Evolutionary conservation across 768 basidiomycete genomes (phyloP).

Genomic region (Dioszegia crocea): DNA sequence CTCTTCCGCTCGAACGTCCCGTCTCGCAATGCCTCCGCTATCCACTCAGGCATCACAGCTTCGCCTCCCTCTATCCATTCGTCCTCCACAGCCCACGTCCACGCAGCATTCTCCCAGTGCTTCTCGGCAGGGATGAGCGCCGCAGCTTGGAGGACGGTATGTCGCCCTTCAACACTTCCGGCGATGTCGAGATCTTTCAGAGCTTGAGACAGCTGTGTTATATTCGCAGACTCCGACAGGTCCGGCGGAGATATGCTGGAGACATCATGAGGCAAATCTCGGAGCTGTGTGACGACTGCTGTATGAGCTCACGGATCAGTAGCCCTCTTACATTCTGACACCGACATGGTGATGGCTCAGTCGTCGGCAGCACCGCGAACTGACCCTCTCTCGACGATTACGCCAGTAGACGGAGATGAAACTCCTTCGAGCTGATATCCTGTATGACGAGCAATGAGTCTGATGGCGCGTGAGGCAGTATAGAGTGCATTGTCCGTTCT

Average conservation of each 20-base stretch:
- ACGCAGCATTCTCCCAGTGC: background rate
- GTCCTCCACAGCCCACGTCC: slow-evolving; percentile 4
- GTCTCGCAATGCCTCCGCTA: background rate
- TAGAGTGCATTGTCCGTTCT: no score
- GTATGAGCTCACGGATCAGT: background rate
- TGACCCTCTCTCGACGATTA: no score
- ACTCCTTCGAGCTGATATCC: no score
- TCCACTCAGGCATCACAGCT: background rate
- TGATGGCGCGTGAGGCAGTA: no score
- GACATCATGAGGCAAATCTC: slow-evolving; percentile 1
- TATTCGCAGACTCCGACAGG: background rate
- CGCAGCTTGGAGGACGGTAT: slow-evolving; percentile 4
- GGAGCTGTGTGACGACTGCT: slow-evolving; percentile 1
- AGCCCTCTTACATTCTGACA: no score
- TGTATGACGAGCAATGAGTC: no score
- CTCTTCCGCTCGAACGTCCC: background rate
- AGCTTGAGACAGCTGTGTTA: background rate
- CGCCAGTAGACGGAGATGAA: no score
- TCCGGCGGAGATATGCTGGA: background rate
- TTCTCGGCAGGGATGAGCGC: slow-evolving; percentile 1
- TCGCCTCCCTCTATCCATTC: slow-evolving; percentile 1
- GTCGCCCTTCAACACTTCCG: background rate
- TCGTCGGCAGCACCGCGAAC: no score
- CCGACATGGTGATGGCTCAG: no score
- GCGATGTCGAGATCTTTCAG: slow-evolving; percentile 2